Evolutionary conservation across 2,329 filamentous ascomycete genomes (phyloP), one percentile per base, ranked within the genome.

Genomic region (Lecanoromycetidae sp.): DNA sequence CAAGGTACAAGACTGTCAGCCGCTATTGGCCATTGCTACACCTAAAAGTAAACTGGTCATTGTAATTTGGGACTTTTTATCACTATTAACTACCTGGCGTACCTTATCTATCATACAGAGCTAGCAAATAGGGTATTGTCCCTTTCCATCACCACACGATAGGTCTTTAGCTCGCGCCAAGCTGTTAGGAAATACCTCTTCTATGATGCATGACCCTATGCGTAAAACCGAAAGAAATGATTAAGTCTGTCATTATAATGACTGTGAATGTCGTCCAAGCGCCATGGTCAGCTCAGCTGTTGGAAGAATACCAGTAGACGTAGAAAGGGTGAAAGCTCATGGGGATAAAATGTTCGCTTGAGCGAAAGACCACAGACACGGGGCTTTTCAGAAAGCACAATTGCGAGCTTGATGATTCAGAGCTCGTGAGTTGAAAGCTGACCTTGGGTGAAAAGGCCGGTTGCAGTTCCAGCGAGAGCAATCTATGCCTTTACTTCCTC

Each of bases 401-500:
- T 22, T n/a, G 34, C 8, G 30, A 41, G 30, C 13, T 9, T 29
- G 22, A 22, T 20, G 15, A 15, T 27, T 8, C 9, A 22, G 2
- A 22, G 40, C 4, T n/a, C 17, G 40, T 23, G 15, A 15, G 27
- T n/a, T n/a, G n/a, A n/a, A n/a, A n/a, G n/a, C n/a, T n/a, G n/a
- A n/a, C n/a, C n/a, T n/a, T n/a, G n/a, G n/a, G n/a, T n/a, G n/a
- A n/a, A n/a, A n/a, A n/a, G n/a, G n/a, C n/a, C n/a, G n/a, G n/a
- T n/a, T n/a, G n/a, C 17, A 32, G 22, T 13, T 46, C 8, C 13
- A 34, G 12, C 20, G 12, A 17, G 23, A 20, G 32, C 30, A 12
- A 6, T 35, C 38, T 42, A 66, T 53, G 64, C 60, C 59, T 66
- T 65, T 57, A 61, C 63, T 35, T 57, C 57, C 39, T 62, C 56